These are phyloP conservation scores for Wallacemonas sp. DNA, from an alignment of 208 protist genomes.

Conservation along the genomic window DNA sequence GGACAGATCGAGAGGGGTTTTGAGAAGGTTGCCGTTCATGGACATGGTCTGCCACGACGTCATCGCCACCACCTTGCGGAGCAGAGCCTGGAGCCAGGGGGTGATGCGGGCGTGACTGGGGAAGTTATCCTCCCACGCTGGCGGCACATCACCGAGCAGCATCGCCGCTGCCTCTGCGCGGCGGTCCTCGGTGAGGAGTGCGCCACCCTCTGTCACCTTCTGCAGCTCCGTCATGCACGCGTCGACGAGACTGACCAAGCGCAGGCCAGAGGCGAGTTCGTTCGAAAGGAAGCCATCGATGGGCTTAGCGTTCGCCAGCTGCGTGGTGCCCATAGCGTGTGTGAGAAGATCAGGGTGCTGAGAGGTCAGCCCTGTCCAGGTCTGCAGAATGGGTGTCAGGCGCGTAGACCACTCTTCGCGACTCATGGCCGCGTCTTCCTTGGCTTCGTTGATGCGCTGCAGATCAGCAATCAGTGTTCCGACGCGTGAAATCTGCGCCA, in stretches of 20 bases:
- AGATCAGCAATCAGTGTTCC: slow-evolving; percentile 75
- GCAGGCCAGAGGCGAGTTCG: slow-evolving; percentile 76
- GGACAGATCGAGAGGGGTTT: slow-evolving; percentile 69
- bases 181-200: slow-evolving; percentile 84
- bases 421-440: slow-evolving; percentile 60
- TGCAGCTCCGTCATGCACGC: slow-evolving; percentile 71
- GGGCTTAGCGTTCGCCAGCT: slow-evolving; percentile 45
- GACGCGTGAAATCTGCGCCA: slow-evolving; percentile 85
- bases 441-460: slow-evolving; percentile 76
- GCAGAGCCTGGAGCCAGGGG: slow-evolving; percentile 88
- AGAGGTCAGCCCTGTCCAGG: slow-evolving; percentile 79
- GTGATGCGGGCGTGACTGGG: slow-evolving; percentile 71
- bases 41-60: slow-evolving; percentile 60
- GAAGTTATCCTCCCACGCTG: slow-evolving; percentile 90
- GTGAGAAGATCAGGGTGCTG: slow-evolving; percentile 66
- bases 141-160: slow-evolving; percentile 84
- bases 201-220: slow-evolving; percentile 87
- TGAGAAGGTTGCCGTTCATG: slow-evolving; percentile 66
- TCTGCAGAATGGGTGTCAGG: slow-evolving; percentile 83
- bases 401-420: slow-evolving; percentile 86
- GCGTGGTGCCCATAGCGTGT: slow-evolving; percentile 11
- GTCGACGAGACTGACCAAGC: slow-evolving; percentile 81
- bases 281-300: slow-evolving; percentile 89
- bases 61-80: slow-evolving; percentile 77
- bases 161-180: slow-evolving; percentile 77